Evolutionary conservation across 768 basidiomycete species (phyloP), one percentile per base, ranked within the genome.

Genomic region (Thelephora ganbajun): DNA sequence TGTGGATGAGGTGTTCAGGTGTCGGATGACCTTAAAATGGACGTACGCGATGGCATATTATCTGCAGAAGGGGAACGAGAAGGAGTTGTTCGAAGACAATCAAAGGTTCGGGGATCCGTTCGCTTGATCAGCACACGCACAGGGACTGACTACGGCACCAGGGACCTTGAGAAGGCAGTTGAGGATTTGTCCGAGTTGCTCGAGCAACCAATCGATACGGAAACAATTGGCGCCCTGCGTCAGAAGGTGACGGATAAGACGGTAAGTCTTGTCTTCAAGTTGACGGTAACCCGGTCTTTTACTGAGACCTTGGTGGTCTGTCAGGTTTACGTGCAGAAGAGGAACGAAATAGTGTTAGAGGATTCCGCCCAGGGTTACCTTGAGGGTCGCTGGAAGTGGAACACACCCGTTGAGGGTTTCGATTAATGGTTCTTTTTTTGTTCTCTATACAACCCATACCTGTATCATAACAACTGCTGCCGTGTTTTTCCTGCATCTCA

Each of bases 11-110:
- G 77, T 88, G 35, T 77, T 83, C 56, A 82, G 82, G 61, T 88
- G 96, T 66, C 79, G 96, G 22, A 87, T 80, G 70, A 97, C 94
- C 35, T 78, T 99, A 50, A 98, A 97, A 66, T 99, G 96, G 94
- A 97, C 94, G 11, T 99, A 99, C 57, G 86, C 91, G 2, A 97
- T 99, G 94, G 94, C 93, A 23, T 99, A 91, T 68, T 98, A 97
- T 60, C 76, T 99, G 23, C 82, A 78, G 35, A 82, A 75, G 59
- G 80, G 86, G 46, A 98, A 97, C 59, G 72, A 85, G 71, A 98
- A 97, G 67, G 87, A 91, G 59, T 66, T 98, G 42, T 98, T 91
- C 58, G 94, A 97, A 64, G 93, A 97, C 65, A 98, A 98, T 59
- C 96, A 99, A 66, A 74, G 86, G 86, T 81, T 51, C 36, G 71